These are phyloP conservation scores for Omphalotus olearius DNA, from an alignment of 1,284 basidiomycete species.

Conservation along the genomic window DNA sequence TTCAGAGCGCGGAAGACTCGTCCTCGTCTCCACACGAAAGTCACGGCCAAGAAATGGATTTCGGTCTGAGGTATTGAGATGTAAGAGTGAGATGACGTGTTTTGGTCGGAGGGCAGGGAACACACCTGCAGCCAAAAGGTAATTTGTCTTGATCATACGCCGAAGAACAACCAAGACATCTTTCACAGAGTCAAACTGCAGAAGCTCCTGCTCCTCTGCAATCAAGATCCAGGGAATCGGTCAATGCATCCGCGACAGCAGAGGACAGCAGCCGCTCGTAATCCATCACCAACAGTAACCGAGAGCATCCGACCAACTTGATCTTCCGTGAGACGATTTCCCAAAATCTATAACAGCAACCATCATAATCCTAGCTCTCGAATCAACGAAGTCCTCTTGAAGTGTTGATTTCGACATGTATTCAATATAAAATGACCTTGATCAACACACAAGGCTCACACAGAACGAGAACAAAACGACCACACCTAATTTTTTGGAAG, in stretches of 20 bases:
- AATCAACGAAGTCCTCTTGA: slow-evolving; percentile 10
- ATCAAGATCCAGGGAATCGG: too few relatives aligned
- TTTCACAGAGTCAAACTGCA: slow-evolving; percentile 7
- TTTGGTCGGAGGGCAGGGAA: not conserved
- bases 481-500: not conserved
- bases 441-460: too few relatives aligned
- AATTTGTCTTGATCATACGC: slow-evolving; percentile 13
- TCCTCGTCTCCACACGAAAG: slow-evolving; percentile 11
- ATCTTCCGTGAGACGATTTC: slow-evolving; percentile 12
- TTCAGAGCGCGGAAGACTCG: slow-evolving; percentile 10
- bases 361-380: slow-evolving; percentile 13
- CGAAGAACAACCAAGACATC: slow-evolving; percentile 5
- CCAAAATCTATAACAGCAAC: slow-evolving; percentile 14
- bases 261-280: not conserved
- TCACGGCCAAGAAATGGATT: slow-evolving; percentile 14
- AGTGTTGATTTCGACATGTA: slow-evolving; percentile 11
- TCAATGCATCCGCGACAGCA: not conserved
- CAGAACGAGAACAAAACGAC: not conserved
- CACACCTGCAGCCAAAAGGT: slow-evolving; percentile 6
- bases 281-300: slow-evolving; percentile 8
- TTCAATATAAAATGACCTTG: not conserved
- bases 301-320: slow-evolving; percentile 7
- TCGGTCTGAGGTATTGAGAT: not conserved
- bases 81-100: not conserved
- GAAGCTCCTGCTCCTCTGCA: slow-evolving; percentile 1